Conservation (phyloP, 2,329 filamentous ascomycete genomes). For the Sporothrix dimorphospora region DNA sequence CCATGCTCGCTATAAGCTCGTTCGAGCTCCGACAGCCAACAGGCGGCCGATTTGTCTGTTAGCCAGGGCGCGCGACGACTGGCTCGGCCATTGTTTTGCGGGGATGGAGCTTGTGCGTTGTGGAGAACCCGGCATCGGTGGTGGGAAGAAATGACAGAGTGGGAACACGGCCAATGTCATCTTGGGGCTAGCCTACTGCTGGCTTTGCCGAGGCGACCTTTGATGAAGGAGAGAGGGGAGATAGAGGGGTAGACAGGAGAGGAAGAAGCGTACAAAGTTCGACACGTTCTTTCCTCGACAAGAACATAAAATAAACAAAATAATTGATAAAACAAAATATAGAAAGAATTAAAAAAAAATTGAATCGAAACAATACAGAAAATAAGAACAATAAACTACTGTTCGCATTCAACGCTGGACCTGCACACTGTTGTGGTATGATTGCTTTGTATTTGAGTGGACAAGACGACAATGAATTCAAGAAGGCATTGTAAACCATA, state of each 20-base stretch:
- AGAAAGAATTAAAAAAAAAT: no score
- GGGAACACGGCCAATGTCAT: not conserved
- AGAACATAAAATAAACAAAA: not conserved
- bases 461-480: no score
- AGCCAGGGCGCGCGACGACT: not conserved
- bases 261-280: not conserved
- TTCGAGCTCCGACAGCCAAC: not conserved
- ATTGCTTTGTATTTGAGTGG: no score
- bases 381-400: no score
- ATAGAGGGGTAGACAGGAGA: no score
- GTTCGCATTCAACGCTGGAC: no score
- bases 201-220: constrained; percentile 12
- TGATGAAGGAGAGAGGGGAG: not conserved
- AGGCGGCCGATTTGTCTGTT: not conserved
- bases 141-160: not conserved
- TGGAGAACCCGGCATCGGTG: constrained; percentile 16
- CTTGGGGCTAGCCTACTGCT: not conserved
- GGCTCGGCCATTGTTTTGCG: constrained; percentile 16
- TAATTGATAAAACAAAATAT: no score
- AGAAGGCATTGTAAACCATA: no score
- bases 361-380: no score
- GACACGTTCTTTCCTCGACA: not conserved
- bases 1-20: not conserved
- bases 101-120: not conserved
- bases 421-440: no score